A percentile compares a stretch with the other conserved stretches of the same genome.
phyloP scores from a whole-genome alignment of 345 rosid genomes.

The Euphorbia peplus region DNA sequence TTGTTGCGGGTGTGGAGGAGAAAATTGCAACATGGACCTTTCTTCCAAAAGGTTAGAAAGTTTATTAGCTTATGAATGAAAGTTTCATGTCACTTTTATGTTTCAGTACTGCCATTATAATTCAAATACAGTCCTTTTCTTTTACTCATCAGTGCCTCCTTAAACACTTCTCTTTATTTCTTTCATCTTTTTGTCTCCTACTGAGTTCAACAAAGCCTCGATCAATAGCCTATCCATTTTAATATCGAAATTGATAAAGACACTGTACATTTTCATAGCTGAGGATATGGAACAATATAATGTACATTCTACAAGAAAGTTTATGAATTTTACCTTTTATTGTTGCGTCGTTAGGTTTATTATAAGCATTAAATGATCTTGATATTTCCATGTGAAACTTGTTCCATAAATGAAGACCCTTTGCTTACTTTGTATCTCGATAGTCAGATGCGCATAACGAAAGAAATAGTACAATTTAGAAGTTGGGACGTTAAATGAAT shows the following conservation, averaged over 20 bases:
- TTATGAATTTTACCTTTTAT: not conserved
- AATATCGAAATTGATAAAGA: not conserved
- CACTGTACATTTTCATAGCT: not conserved
- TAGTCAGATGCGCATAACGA: not conserved
- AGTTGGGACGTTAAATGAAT: not conserved
- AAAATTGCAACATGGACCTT: constrained; percentile 94
- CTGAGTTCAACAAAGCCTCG: not conserved
- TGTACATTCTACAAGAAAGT: not conserved
- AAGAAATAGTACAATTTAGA: not conserved
- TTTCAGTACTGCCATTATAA: not conserved
- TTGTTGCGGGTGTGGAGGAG: constrained; percentile 83
- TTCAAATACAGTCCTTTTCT: not conserved
- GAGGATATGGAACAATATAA: not conserved
- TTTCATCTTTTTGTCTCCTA: not conserved
- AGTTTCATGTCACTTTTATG: not conserved
- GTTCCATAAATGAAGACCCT: not conserved
- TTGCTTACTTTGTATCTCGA: not conserved
- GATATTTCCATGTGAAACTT: not conserved
- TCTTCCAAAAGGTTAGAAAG: constrained; percentile 76
- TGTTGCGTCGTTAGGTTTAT: not conserved
- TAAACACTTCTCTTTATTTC: not conserved
- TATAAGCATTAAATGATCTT: not conserved
- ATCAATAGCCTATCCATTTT: not conserved
- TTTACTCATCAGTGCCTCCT: not conserved
- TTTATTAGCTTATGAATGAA: not conserved